phyloP scores from a whole-genome alignment of 768 basidiomycete species.

The Hygrophorus pudorinus region DNA sequence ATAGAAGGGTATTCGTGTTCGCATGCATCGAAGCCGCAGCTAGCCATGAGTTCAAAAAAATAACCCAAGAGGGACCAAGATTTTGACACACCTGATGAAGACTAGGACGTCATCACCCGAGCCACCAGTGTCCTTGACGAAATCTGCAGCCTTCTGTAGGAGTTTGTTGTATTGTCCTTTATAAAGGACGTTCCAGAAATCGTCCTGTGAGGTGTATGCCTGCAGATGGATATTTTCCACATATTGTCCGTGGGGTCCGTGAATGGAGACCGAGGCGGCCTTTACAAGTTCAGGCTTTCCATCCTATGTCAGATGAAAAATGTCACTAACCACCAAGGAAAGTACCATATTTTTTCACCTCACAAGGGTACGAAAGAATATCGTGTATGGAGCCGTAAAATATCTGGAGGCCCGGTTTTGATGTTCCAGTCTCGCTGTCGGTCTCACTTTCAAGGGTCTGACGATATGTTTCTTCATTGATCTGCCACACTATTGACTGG shows the following conservation, averaged over 20 bases:
- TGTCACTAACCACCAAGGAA: not conserved
- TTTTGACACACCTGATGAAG: slow-evolving; percentile 71
- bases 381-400: slow-evolving; percentile 96
- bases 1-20: slow-evolving; percentile 87
- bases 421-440: slow-evolving; percentile 22
- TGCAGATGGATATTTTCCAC: slow-evolving; percentile 83
- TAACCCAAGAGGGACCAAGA: not conserved
- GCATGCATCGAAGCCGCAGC: slow-evolving; percentile 92
- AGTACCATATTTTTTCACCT: slow-evolving; percentile 34
- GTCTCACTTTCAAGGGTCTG: slow-evolving; percentile 47
- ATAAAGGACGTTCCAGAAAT: slow-evolving; percentile 74
- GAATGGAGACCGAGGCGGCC: slow-evolving; percentile 76
- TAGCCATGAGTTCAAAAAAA: slow-evolving; percentile 18
- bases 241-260: slow-evolving; percentile 76
- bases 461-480: slow-evolving; percentile 81
- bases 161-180: slow-evolving; percentile 50
- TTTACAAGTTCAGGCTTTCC: slow-evolving; percentile 71
- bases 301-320: slow-evolving; percentile 38
- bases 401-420: slow-evolving; percentile 43
- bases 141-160: slow-evolving; percentile 58
- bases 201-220: slow-evolving; percentile 55
- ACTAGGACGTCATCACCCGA: slow-evolving; percentile 64
- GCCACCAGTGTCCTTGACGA: slow-evolving; percentile 58
- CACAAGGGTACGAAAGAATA: slow-evolving; percentile 85
- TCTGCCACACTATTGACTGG: slow-evolving; percentile 83